A percentile compares a stretch with the other conserved stretches of the same genome.
Evolutionary conservation across 164 flowering plant species (phyloP).

Genomic region (Vitis rotundifolia): DNA sequence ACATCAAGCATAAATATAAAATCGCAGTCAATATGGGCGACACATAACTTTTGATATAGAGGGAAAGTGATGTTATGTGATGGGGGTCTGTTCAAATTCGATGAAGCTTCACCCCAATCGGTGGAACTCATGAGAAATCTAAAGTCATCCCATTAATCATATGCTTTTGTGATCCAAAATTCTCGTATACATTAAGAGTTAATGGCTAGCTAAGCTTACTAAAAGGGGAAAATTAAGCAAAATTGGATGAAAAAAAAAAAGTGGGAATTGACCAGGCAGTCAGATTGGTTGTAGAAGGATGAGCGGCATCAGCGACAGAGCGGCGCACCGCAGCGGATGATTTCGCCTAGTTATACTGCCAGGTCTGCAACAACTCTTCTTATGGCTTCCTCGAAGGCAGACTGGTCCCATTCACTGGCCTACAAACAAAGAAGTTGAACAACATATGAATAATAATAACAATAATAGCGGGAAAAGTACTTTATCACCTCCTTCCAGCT

Average conservation of each 20-base stretch:
- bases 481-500: not conserved
- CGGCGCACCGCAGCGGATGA: conserved; percentile 2
- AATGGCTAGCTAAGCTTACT: too few relatives aligned
- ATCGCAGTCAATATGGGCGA: conserved; percentile 30
- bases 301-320: too few relatives aligned
- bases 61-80: not conserved
- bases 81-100: not conserved
- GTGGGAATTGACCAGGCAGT: too few relatives aligned
- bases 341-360: conserved; percentile 14
- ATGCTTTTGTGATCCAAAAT: not conserved
- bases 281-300: too few relatives aligned
- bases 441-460: not conserved
- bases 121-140: not conserved
- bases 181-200: not conserved
- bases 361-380: conserved; percentile 36
- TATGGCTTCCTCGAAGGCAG: conserved; percentile 50
- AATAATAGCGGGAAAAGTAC: too few relatives aligned
- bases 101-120: not conserved
- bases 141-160: too few relatives aligned
- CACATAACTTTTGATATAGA: not conserved
- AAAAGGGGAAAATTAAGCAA: too few relatives aligned
- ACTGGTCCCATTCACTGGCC: conserved; percentile 50
- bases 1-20: not conserved
- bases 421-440: conserved; percentile 2
- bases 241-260: too few relatives aligned